Evolutionary conservation across 2,329 filamentous ascomycete genomes (phyloP), one percentile per base, ranked within the genome.

Genomic region (Fusarium pseudonygamai): DNA sequence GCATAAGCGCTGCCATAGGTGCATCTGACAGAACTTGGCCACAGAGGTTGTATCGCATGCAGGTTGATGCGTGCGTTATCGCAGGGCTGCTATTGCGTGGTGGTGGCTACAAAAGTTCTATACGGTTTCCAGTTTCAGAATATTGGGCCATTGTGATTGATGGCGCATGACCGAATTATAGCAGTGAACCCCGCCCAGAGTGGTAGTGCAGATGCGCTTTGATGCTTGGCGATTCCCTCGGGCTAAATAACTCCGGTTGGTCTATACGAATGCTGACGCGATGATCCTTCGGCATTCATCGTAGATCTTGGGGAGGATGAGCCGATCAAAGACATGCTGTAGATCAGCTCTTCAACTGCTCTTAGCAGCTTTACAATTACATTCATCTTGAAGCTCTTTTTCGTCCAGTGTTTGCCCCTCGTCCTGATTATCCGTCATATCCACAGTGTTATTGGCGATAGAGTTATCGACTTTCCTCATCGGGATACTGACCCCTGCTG

Each of bases 401-500:
- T 39, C 50, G 34, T 28, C 34, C 30, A 34, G 11, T 62, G 12
- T 22, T 22, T 30, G 32, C 40, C 4, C 15, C n/a, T n/a, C 24
- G 7, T 60, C 36, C 14, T 1, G 43, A 55, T 68, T 49, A 43
- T n/a, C 64, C 47, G 42, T 45, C 36, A 62, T 49, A 57, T 42
- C 65, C 65, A 55, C 56, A 62, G 30, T 28, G 30, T 49, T 43
- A 68, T 68, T 49, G 65, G 24, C 55, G 32, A 68, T 67, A 37
- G 24, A 42, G 39, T 62, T 68, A 62, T 68, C 65, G 65, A 68
- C 65, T 68, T 68, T 46, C 65, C 65, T 55, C 56, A 68, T 68
- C 64, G 42, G 65, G 65, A 61, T 22, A 20, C 26, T n/a, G 36
- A 68, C 60, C 65, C 65, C 46, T 68, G 65, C 12, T 30, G 65